Base-by-base conservation (phyloP, 2,329 filamentous ascomycete species). In the Clonostachys chloroleuca region DNA sequence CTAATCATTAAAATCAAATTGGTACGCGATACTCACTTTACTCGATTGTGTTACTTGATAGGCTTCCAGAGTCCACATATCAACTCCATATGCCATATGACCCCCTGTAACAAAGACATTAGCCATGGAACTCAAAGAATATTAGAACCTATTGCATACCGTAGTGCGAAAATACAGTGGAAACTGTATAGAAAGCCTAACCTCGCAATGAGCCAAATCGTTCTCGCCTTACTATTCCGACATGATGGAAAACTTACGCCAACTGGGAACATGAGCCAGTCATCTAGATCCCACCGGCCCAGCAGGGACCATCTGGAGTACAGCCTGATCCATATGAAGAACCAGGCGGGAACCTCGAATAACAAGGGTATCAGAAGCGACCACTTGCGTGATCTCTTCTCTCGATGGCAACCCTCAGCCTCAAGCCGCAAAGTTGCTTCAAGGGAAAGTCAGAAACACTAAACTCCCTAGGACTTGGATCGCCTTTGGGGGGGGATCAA, bases 301-400 rank as follows among this genome's bases (percentile, higher is more conserved):
- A 57, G 50, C 6, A 58, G 61, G 35, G 49, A 56, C 63, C 64
- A 66, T 12, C 69, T 56, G 14, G 59, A 60, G 42, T 61, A 70
- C 5, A 73, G 47, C n/a, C 70, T 60, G 18, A 71, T 42, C 34
- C 62, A 56, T 5, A 69, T 59, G 35, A 56, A 61, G 2, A 65
- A 6, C 18, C 65, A 54, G 0, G 67, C 68, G 34, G 64, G 55
- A 2, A 62, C 48, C 47, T 72, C 64, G 35, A 68, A 56, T 5
- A 61, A 54, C n/a, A 72, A 55, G 3, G 68, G 53, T 5, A 61
- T 59, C 24, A 65, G 54, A n/a, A 72, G 54, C 5, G 59, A 54
- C 0, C 52, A 44, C 40, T 59, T 62, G 12, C 64, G 60, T 8
- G 61, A 59, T n/a, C 65, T 58, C 10, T 43, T 42, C 12, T 62